These are phyloP conservation scores for Pythium guiyangense DNA, from an alignment of 352 stramenopile species.

Conservation along the genomic window DNA sequence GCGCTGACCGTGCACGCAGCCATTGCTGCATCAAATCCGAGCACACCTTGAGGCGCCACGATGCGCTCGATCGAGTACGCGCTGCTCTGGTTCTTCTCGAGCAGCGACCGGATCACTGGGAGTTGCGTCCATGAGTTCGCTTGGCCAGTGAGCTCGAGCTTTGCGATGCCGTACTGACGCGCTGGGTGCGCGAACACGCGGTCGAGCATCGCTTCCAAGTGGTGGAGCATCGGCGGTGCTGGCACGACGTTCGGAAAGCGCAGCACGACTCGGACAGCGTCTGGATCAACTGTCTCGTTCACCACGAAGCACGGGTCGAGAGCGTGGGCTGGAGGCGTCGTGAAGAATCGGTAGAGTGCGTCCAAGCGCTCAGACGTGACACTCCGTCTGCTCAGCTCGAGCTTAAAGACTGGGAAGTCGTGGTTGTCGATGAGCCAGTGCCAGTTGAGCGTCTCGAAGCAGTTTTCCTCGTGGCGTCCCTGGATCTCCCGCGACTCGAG, in stretches of 20 bases:
- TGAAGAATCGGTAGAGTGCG: not conserved
- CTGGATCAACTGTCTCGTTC: not conserved
- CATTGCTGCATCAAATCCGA: not conserved
- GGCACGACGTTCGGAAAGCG: not conserved
- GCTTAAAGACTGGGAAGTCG: not conserved
- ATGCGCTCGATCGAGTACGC: not conserved
- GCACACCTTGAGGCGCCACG: not conserved
- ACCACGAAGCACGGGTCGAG: not conserved
- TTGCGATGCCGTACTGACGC: constrained; percentile 1
- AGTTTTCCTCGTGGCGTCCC: too few species aligned
- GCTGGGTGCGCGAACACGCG: not conserved
- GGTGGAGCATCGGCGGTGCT: not conserved
- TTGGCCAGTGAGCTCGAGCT: not conserved
- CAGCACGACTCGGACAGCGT: not conserved
- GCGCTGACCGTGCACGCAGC: not conserved
- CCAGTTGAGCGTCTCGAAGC: not conserved
- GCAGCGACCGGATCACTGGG: not conserved
- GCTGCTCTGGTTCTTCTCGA: not conserved
- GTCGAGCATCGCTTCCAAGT: not conserved
- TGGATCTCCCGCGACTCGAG: not conserved
- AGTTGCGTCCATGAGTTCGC: not conserved
- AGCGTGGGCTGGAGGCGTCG: not conserved
- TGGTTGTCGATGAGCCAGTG: not conserved
- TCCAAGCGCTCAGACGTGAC: not conserved
- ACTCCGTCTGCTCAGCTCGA: not conserved